Evolutionary conservation across 805 yeast species (phyloP).

Genomic region (Zygosaccharomyces gambellarensis): DNA sequence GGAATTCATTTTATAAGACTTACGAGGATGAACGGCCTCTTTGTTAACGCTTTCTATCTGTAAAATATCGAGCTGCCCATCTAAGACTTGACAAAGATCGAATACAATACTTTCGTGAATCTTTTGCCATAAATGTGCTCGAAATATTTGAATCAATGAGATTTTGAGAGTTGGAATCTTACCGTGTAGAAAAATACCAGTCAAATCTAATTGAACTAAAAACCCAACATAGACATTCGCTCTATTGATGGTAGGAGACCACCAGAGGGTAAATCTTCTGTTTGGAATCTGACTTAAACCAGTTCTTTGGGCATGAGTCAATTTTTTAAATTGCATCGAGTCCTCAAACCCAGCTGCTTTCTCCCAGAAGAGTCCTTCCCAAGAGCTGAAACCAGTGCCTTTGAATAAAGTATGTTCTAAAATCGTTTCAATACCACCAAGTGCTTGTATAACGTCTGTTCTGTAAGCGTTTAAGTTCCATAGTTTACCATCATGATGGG

Average conservation of each 20-base stretch:
- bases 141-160: conserved; percentile 88
- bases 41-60: conserved; percentile 84
- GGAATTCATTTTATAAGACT: conserved; percentile 94
- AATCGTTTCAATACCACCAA: conserved; percentile 96
- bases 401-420: conserved; percentile 90
- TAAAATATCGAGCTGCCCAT: conserved; percentile 75
- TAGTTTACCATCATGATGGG: conserved; percentile 89
- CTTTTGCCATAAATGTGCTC: conserved; percentile 99
- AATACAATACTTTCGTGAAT: conserved; percentile 93
- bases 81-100: conserved; percentile 88
- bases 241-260: conserved; percentile 98
- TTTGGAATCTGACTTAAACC: conserved; percentile 97
- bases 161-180: conserved; percentile 96
- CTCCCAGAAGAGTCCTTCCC: conserved; percentile 99
- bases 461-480: conserved; percentile 93
- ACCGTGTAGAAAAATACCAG: conserved; percentile 96
- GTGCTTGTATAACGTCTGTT: conserved; percentile 92
- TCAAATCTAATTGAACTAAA: conserved; percentile 88
- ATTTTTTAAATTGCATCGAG: conserved; percentile 85
- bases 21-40: conserved; percentile 92
- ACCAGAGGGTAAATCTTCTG: conserved; percentile 95
- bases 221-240: conserved; percentile 98
- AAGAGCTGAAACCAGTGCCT: conserved; percentile 95
- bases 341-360: conserved; percentile 97
- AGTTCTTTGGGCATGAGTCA: conserved; percentile 95